These are phyloP conservation scores for Trichoderma erinaceum DNA, from an alignment of 495 filamentous ascomycete species.

Conservation along the genomic window DNA sequence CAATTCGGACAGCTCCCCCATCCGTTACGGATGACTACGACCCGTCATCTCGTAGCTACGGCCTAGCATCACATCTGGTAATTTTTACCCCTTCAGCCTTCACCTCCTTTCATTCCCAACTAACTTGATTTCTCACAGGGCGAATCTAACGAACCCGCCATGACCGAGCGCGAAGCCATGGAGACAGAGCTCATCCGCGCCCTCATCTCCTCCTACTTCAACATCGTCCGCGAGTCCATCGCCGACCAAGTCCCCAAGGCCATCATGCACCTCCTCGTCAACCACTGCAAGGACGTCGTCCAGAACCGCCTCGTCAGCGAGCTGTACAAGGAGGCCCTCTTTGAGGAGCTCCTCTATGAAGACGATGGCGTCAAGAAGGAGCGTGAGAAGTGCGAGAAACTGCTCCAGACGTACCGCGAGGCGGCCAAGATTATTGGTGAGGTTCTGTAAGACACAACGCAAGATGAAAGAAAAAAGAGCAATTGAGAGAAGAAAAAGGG, in stretches of 20 bases:
- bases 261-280: conserved; percentile 97
- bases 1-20: conserved; percentile 35
- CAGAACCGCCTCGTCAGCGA: conserved; percentile 95
- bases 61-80: conserved; percentile 44
- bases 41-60: conserved; percentile 14
- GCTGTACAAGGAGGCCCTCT: conserved; percentile 89
- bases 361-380: conserved; percentile 96
- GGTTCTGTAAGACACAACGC: conserved; percentile 58
- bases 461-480: conserved; percentile 24
- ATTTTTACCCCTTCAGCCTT: conserved; percentile 27
- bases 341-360: conserved; percentile 91
- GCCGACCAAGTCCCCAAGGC: conserved; percentile 98
- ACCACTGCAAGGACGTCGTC: conserved; percentile 94
- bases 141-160: conserved; percentile 62
- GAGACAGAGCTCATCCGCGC: conserved; percentile 96
- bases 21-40: conserved; percentile 31
- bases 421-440: conserved; percentile 97
- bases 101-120: conserved; percentile 5
- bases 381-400: conserved; percentile 93
- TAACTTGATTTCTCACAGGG: conserved; percentile 25
- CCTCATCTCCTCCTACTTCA: conserved; percentile 95
- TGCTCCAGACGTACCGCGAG: conserved; percentile 90
- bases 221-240: conserved; percentile 94
- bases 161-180: conserved; percentile 92
- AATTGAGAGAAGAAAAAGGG: background rate